Conservation (phyloP, 768 basidiomycete genomes). For the Sarcodon aspratus region DNA sequence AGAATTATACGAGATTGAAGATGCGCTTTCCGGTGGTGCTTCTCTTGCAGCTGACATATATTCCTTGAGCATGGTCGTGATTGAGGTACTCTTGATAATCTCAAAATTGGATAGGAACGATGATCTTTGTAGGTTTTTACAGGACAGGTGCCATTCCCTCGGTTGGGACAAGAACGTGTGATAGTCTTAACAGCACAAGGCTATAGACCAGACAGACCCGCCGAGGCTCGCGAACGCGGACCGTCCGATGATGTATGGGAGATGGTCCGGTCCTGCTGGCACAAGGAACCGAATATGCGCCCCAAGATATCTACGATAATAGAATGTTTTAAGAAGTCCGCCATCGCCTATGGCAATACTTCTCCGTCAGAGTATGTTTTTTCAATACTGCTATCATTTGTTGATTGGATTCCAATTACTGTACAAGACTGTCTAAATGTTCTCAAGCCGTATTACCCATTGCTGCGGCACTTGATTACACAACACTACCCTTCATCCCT, state of each 20-base stretch:
- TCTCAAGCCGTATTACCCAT: too few relatives aligned
- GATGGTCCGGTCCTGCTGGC: neutral
- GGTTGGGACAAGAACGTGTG: neutral
- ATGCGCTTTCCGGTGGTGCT: too few relatives aligned
- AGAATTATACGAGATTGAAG: too few relatives aligned
- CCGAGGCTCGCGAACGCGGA: neutral
- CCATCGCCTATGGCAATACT: too few relatives aligned
- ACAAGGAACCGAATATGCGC: neutral
- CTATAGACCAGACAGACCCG: neutral
- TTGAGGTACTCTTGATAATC: neutral
- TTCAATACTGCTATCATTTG: too few relatives aligned
- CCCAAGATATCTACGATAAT: neutral
- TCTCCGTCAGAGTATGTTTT: too few relatives aligned
- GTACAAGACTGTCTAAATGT: too few relatives aligned
- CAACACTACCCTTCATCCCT: too few relatives aligned
- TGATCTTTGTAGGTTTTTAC: neutral
- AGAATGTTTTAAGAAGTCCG: neutral
- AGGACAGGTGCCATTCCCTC: neutral
- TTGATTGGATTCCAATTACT: too few relatives aligned
- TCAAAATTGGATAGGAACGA: too few relatives aligned
- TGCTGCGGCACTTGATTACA: too few relatives aligned
- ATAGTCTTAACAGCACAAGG: neutral
- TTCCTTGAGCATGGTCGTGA: constrained; percentile 3
- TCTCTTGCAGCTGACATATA: neutral
- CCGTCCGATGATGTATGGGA: constrained; percentile 1